Evolutionary conservation across 352 stramenopile species (phyloP), one percentile per base, ranked within the genome.

Genomic region (Pythium volutum): DNA sequence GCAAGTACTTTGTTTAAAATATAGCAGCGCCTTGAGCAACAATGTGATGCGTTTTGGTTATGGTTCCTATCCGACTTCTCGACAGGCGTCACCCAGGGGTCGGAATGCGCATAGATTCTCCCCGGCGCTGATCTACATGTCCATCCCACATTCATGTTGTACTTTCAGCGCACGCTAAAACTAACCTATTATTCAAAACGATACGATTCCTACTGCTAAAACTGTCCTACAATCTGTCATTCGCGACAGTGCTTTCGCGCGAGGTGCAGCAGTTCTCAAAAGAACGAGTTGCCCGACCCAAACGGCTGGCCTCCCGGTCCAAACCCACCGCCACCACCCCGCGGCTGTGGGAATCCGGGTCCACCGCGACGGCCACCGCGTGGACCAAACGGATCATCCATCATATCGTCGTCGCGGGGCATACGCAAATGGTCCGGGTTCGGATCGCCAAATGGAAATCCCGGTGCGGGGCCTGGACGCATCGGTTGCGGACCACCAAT

Each of bases 1-100:
- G 86, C 77, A 93, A 85, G 69, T 95, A 95, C 74, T 95, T 95
- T 75, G 81, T 87, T 64, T 92, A 88, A 11, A 36, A 68, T 52
- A 57, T 45, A 70, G 55, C 58, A 54, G 45, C 42, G 55, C 49
- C 41, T 50, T 47, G 31, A 64, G 20, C 34, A 41, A 63, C 34
- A 14, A 42, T n/a, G n/a, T n/a, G n/a, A n/a, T n/a, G n/a, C 33
- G n/a, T 12, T 22, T 22, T 46, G 45, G 31, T 56, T 20, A 22
- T 12, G 10, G 29, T 54, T 2, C 18, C n/a, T n/a, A n/a, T n/a
- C n/a, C n/a, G n/a, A n/a, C n/a, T n/a, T n/a, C n/a, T n/a, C n/a
- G n/a, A n/a, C n/a, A n/a, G n/a, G 20, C 16, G 23, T 36, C 7
- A 20, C 26, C 2, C n/a, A n/a, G n/a, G n/a, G n/a, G n/a, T n/a